A percentile compares a stretch with the other conserved stretches of the same genome.
Evolutionary conservation across 805 yeast species (phyloP).

Genomic region (Ogataea dorogensis): DNA sequence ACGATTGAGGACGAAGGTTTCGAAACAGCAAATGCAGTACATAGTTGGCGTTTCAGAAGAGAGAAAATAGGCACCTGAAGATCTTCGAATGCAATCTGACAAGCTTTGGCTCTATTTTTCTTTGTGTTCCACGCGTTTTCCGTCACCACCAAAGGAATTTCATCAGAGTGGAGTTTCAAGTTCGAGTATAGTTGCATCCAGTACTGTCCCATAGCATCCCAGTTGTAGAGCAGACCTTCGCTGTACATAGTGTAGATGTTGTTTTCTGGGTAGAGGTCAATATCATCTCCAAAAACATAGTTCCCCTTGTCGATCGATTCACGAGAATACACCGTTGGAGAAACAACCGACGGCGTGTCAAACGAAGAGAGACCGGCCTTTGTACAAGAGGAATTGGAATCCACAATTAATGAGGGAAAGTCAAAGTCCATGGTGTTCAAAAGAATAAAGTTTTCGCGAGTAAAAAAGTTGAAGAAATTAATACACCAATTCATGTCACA

Average conservation of each 20-base stretch:
- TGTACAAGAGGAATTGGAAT: conserved; percentile 62
- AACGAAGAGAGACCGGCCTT: conserved; percentile 70
- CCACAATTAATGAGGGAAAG: conserved; percentile 66
- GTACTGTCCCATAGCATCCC: conserved; percentile 64
- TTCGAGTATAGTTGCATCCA: conserved; percentile 65
- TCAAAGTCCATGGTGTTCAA: conserved; percentile 30
- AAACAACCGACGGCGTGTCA: conserved; percentile 57
- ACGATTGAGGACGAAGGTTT: conserved; percentile 70
- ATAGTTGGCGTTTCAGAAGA: conserved; percentile 71
- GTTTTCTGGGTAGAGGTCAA: conserved; percentile 42
- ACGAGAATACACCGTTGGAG: conserved; percentile 55
- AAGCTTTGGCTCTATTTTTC: conserved; percentile 53
- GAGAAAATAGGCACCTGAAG: conserved; percentile 76
- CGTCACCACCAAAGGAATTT: conserved; percentile 61
- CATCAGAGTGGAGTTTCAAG: conserved; percentile 51
- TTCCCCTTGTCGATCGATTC: conserved; percentile 27
- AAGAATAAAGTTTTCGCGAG: conserved; percentile 7
- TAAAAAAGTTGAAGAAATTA: conserved; percentile 3
- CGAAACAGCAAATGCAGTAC: conserved; percentile 75
- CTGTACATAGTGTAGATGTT: conserved; percentile 60
- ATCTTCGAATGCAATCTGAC: conserved; percentile 73
- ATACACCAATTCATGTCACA: conserved; percentile 13
- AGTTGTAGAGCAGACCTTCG: conserved; percentile 66
- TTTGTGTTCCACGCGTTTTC: conserved; percentile 65
- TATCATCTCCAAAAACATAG: conserved; percentile 37